phyloP scores from a whole-genome alignment of 129 eudicot species.

The Lactuca saligna region DNA sequence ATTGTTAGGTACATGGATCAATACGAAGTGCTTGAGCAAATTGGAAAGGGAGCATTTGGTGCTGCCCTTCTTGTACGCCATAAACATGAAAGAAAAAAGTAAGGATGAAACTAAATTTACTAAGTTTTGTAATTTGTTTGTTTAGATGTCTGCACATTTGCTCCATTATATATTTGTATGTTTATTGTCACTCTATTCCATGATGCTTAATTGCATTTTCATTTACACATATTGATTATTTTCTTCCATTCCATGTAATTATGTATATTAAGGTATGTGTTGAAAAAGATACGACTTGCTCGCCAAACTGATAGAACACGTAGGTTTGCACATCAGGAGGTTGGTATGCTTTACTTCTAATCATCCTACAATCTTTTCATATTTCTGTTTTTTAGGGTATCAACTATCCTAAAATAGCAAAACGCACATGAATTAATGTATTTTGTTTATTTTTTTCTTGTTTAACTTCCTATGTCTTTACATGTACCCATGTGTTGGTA shows the following conservation, averaged over 20 bases:
- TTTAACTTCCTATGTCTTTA: conserved; percentile 8
- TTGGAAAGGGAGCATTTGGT: conserved; percentile 95
- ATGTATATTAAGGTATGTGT: conserved; percentile 75
- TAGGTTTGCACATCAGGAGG: conserved; percentile 98
- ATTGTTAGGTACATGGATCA: conserved; percentile 63
- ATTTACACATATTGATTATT: conserved; percentile 23
- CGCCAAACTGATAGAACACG: conserved; percentile 98
- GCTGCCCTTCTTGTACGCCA: conserved; percentile 95
- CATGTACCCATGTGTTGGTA: conserved; percentile 7
- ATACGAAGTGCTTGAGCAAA: conserved; percentile 92
- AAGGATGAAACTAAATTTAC: conserved; percentile 33
- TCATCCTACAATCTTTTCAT: conserved; percentile 14
- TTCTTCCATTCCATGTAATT: conserved; percentile 25
- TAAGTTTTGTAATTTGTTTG: conserved; percentile 1
- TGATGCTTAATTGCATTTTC: conserved; percentile 23
- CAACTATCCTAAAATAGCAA: conserved; percentile 9
- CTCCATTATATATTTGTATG: conserved; percentile 4
- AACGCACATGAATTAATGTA: conserved; percentile 1
- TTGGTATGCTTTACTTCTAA: conserved; percentile 39
- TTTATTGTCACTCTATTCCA: not conserved
- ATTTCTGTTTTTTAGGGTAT: conserved; percentile 8
- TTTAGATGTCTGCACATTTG: not conserved
- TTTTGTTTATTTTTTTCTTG: conserved; percentile 1
- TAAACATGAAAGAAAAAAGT: conserved; percentile 93
- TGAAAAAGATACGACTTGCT: conserved; percentile 98